Conservation (phyloP, 2,329 filamentous ascomycete species). For the Aspergillus tubingensis region DNA sequence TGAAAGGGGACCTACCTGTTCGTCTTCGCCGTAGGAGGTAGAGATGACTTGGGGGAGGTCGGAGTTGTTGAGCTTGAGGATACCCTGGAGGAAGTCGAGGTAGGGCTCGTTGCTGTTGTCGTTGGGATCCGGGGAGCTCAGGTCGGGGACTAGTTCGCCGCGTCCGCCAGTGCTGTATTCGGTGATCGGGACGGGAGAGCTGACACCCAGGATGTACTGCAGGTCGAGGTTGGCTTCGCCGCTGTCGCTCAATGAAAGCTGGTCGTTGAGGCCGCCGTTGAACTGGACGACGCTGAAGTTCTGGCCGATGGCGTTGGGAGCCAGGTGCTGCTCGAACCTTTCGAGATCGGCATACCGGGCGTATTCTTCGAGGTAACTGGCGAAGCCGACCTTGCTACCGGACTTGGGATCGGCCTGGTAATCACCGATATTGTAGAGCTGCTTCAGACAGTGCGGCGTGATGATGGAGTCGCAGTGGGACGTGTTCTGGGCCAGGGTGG, state of each 20-base stretch:
- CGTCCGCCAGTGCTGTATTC: conserved; percentile 53
- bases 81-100: conserved; percentile 37
- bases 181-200: conserved; percentile 46
- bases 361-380: conserved; percentile 52
- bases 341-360: conserved; percentile 51
- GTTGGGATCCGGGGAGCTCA: conserved; percentile 46
- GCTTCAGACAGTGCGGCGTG: conserved; percentile 50
- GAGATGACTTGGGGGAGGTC: conserved; percentile 42
- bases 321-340: conserved; percentile 42
- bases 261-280: conserved; percentile 44
- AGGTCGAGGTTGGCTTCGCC: conserved; percentile 55
- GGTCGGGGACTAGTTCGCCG: conserved; percentile 49
- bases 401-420: conserved; percentile 40
- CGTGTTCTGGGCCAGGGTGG: conserved; percentile 18
- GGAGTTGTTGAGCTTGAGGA: conserved; percentile 32
- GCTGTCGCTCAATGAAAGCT: conserved; percentile 41
- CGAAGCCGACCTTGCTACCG: conserved; percentile 47
- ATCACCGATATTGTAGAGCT: conserved; percentile 50
- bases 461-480: conserved; percentile 47
- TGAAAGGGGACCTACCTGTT: conserved; percentile 28
- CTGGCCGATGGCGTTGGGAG: conserved; percentile 43
- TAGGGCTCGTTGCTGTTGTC: conserved; percentile 52
- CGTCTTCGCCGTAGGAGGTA: conserved; percentile 45
- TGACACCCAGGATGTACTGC: conserved; percentile 51
- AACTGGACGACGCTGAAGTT: conserved; percentile 49